These are phyloP conservation scores for Citrus trifoliata DNA, from an alignment of 345 rosid species.

Conservation along the genomic window DNA sequence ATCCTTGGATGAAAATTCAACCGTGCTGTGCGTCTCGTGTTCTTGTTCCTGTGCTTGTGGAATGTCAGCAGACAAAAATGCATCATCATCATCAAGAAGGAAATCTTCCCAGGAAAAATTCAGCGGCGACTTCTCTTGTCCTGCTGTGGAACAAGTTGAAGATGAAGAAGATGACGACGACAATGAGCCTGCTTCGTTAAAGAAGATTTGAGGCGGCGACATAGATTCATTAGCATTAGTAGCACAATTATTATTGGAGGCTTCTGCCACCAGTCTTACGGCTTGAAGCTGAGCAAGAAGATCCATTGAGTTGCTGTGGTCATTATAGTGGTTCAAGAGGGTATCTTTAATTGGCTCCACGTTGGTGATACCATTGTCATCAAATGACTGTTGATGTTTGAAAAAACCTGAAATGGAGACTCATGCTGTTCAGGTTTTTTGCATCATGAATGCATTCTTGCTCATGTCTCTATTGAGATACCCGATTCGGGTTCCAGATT, in stretches of 20 bases:
- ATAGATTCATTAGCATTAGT: slow-evolving; percentile 11
- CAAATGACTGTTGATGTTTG: slow-evolving; percentile 18
- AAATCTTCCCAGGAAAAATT: slow-evolving; percentile 78
- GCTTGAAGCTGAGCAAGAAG: slow-evolving; percentile 79
- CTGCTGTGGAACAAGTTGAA: slow-evolving; percentile 57
- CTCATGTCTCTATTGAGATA: slow-evolving; percentile 44
- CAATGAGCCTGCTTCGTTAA: slow-evolving; percentile 25
- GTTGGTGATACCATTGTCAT: slow-evolving; percentile 12
- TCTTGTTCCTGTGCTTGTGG: slow-evolving; percentile 14
- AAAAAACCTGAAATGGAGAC: slow-evolving; percentile 5
- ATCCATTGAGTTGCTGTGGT: slow-evolving; percentile 35
- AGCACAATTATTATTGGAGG: slow-evolving; percentile 27
- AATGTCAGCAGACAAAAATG: slow-evolving; percentile 20
- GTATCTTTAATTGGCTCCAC: slow-evolving; percentile 25
- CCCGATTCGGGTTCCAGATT: slow-evolving; percentile 39
- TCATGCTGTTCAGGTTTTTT: slow-evolving; percentile 25
- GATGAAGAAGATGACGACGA: slow-evolving; percentile 41
- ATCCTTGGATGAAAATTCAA: slow-evolving; percentile 27
- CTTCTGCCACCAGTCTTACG: slow-evolving; percentile 61
- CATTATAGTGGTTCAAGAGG: slow-evolving; percentile 8
- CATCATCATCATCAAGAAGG: slow-evolving; percentile 69
- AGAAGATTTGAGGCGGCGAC: slow-evolving; percentile 7
- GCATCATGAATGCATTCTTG: slow-evolving; percentile 18
- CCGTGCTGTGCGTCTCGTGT: slow-evolving; percentile 13
- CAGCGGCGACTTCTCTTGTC: slow-evolving; percentile 32